These are phyloP conservation scores for Oryza rufipogon DNA, from an alignment of 176 grass and related monocot species.

Conservation along the genomic window DNA sequence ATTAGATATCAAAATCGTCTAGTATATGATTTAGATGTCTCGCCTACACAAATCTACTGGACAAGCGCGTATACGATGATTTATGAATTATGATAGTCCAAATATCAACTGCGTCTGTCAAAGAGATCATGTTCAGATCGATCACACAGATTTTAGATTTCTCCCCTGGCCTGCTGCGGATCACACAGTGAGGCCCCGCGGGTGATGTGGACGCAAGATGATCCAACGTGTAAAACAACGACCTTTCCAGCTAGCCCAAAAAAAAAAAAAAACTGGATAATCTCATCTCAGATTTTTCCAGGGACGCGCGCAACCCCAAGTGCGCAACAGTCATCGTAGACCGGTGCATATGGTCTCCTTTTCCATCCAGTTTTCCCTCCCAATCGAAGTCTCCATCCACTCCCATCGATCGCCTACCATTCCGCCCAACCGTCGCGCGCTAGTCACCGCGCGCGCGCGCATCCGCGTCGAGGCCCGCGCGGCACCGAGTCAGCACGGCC, in stretches of 20 bases:
- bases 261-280: not conserved
- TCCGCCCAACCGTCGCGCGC: not conserved
- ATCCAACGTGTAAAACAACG: constrained; percentile 50
- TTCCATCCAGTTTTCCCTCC: constrained; percentile 34
- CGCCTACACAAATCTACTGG: not conserved
- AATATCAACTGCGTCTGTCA: not conserved
- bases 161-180: not conserved
- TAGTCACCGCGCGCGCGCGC: not conserved
- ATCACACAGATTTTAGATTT: not conserved
- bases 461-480: constrained; percentile 22
- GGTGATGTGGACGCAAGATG: constrained; percentile 41
- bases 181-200: constrained; percentile 9
- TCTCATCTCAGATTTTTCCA: not conserved
- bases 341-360: not conserved
- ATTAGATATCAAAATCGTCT: not conserved
- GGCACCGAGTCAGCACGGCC: constrained; percentile 48
- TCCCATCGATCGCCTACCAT: not conserved
- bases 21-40: not conserved
- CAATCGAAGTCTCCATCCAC: constrained; percentile 23
- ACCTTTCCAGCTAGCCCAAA: constrained; percentile 24
- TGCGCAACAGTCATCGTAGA: not conserved
- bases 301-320: not conserved
- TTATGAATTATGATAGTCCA: not conserved
- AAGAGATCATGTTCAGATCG: not conserved
- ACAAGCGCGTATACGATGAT: not conserved